Percentiles rank a stretch among this genome's conserved stretches.
phyloP scores from a whole-genome alignment of 208 protist genomes.

The Tritrichomonas musculus region DNA sequence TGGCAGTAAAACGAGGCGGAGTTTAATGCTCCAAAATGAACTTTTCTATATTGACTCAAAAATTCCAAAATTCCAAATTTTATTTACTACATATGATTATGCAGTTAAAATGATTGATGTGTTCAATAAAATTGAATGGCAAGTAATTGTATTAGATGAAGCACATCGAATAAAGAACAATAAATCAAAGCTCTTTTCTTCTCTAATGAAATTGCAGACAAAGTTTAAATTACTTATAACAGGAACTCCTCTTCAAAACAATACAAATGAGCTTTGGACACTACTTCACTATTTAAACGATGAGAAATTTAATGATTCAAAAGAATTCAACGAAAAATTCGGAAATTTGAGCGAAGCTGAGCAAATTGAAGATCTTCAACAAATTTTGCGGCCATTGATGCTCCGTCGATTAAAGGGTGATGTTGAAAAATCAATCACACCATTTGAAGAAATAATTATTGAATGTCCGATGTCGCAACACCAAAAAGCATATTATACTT shows the following conservation, averaged over 20 bases:
- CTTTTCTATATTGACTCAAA: not conserved
- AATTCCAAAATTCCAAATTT: not conserved
- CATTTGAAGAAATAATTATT: conserved; percentile 62
- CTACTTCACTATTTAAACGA: conserved; percentile 49
- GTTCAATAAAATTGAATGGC: conserved; percentile 42
- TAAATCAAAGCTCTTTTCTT: not conserved
- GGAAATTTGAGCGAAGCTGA: conserved; percentile 38
- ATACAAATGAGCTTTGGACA: conserved; percentile 44
- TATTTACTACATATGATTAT: conserved; percentile 43
- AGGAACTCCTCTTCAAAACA: conserved; percentile 54
- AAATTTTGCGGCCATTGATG: conserved; percentile 55
- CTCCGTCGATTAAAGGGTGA: conserved; percentile 81
- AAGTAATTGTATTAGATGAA: conserved; percentile 49
- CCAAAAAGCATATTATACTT: conserved; percentile 68
- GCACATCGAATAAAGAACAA: conserved; percentile 51
- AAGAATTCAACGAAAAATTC: conserved; percentile 36
- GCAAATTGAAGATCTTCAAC: conserved; percentile 48
- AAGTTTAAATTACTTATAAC: not conserved
- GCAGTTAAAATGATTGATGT: conserved; percentile 36
- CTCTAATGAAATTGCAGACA: not conserved
- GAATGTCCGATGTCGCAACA: conserved; percentile 56
- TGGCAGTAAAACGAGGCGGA: conserved; percentile 11
- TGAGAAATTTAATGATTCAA: not conserved
- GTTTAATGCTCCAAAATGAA: conserved; percentile 24
- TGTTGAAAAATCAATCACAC: conserved; percentile 79